Evolutionary conservation across 805 yeast species (phyloP), one percentile per base, ranked within the genome.

Genomic region (Spathaspora girioi): DNA sequence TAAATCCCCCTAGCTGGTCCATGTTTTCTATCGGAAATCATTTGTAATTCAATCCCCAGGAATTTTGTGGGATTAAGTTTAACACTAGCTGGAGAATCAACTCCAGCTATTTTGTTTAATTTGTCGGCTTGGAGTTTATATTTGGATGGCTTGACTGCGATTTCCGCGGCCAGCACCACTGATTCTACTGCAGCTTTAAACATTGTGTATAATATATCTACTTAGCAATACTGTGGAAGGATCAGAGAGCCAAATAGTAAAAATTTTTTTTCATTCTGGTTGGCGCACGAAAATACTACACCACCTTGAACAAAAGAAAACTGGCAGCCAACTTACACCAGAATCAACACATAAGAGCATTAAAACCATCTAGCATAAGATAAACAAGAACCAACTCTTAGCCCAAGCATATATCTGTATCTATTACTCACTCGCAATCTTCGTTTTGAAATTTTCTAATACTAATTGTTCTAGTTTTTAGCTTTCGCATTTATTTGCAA

Each of bases 1-100:
- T 84, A 81, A 50, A 87, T 80, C 1, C 92, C 92, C 70, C 78
- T 75, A 59, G 85, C 83, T 1, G 88, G 86, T 41, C 63, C 64
- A 49, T 61, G 63, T 45, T 67, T 67, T 47, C 64, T 70, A 57
- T 82, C 82, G 43, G 61, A 60, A 50, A 68, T 61, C 62, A 86
- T 76, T 20, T 80, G 62, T 49, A 86, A 61, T 58, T 84, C 84
- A 38, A 86, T 61, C 50, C 72, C 71, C 2, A 2, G 7, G 17
- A 10, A 55, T 47, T 55, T 53, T 8, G 61, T 48, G 11, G 65
- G 60, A 44, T 62, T 61, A 31, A 69, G 52, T 56, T 63, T 51
- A 67, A 61, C 62, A 80, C 65, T 63, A 72, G 63, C 51, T 63
- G 53, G 60, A 75, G 65, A 48, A 74, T 79, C 31, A 8, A 35